Percentiles rank a stretch among this genome's conserved stretches.
phyloP scores from a whole-genome alignment of 139 green algal species.

The Chlorella vulgaris region DNA sequence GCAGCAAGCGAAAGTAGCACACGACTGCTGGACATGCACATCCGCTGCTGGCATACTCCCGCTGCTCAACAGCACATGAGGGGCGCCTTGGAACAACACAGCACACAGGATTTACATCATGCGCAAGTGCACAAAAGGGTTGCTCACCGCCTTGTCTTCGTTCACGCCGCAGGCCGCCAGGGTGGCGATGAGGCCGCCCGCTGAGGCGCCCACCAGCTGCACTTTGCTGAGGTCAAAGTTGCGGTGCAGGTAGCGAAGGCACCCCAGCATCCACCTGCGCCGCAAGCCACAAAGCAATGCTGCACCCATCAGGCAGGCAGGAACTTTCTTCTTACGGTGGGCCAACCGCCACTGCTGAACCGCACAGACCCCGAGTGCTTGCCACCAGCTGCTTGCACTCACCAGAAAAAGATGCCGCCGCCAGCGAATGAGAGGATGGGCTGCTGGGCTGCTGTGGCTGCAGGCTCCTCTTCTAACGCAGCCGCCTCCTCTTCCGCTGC shows the following conservation, averaged over 20 bases:
- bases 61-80: not conserved
- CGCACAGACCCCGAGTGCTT: not conserved
- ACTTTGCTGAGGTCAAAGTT: constrained; percentile 48
- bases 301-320: no score
- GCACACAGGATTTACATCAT: no score
- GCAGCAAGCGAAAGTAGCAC: no score
- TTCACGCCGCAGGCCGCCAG: constrained; percentile 54
- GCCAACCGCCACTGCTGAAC: no score
- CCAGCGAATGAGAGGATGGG: constrained; percentile 35
- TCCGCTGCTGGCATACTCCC: not conserved
- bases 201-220: constrained; percentile 47
- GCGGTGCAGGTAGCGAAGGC: constrained; percentile 29
- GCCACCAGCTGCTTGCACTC: not conserved
- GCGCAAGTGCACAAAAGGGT: not conserved
- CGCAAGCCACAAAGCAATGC: no score
- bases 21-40: no score
- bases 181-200: constrained; percentile 46
- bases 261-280: constrained; percentile 37
- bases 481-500: no score
- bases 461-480: not conserved
- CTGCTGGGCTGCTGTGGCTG: not conserved
- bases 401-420: constrained; percentile 40
- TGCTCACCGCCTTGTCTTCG: constrained; percentile 44
- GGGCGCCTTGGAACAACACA: not conserved
- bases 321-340: no score